These are phyloP conservation scores for Rhazya stricta DNA, from an alignment of 257 asterid genomes.

Conservation along the genomic window DNA sequence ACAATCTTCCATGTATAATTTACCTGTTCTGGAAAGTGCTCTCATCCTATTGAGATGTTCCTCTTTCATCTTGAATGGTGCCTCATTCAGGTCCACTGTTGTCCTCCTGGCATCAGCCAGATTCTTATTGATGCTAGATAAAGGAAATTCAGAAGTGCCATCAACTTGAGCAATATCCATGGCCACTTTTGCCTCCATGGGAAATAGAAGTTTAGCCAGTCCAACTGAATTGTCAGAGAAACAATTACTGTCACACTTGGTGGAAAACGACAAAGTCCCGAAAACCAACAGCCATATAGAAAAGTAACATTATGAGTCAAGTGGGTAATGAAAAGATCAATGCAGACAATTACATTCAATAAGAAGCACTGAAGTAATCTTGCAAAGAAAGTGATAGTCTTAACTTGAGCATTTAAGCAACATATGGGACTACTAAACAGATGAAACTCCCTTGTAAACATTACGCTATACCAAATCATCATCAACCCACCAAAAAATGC, in stretches of 20 bases:
- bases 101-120: conserved; percentile 43
- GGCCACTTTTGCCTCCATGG: conserved; percentile 89
- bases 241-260: background rate
- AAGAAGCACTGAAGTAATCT: background rate
- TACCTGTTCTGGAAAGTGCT: conserved; percentile 95
- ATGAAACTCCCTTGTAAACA: background rate
- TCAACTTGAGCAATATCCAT: conserved; percentile 98
- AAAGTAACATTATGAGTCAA: background rate
- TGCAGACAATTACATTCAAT: background rate
- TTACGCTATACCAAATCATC: background rate
- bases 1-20: conserved; percentile 3
- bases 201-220: conserved; percentile 78
- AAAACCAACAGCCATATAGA: background rate
- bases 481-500: background rate
- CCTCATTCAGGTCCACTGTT: conserved; percentile 81
- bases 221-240: conserved; percentile 52
- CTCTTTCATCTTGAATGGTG: conserved; percentile 82
- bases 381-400: background rate
- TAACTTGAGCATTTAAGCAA: background rate
- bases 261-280: background rate
- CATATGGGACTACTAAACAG: background rate
- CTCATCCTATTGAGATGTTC: conserved; percentile 83
- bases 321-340: background rate
- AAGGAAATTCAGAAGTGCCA: conserved; percentile 57
- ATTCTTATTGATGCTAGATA: conserved; percentile 35